These are phyloP conservation scores for Pseudoscleropodium purum DNA, from an alignment of 225 moss, liverwort and hornwort species.

Conservation along the genomic window DNA sequence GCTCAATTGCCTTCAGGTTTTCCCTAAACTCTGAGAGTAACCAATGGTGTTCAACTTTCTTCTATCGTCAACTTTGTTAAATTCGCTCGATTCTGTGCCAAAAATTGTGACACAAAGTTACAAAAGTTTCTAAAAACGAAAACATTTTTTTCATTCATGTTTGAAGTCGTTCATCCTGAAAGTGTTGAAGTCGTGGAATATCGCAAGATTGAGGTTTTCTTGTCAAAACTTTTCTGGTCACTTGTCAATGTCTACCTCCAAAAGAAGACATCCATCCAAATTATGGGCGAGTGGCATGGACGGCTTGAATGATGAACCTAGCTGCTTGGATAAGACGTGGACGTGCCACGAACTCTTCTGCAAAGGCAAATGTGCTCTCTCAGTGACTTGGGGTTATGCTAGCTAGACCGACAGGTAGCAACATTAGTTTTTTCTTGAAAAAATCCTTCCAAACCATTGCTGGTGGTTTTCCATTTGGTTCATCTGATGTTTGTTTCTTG, in stretches of 20 bases:
- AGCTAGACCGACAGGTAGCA: background rate
- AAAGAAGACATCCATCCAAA: background rate
- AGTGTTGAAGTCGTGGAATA: background rate
- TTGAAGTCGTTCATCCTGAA: background rate
- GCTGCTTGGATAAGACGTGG: background rate
- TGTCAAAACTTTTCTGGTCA: background rate
- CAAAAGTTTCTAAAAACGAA: background rate
- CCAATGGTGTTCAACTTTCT: background rate
- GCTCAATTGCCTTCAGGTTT: background rate
- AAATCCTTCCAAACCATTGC: background rate
- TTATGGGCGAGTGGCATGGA: background rate
- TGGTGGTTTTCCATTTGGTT: background rate
- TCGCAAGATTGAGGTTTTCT: background rate
- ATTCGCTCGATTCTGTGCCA: background rate
- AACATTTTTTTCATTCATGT: too few relatives aligned
- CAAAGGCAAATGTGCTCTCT: background rate
- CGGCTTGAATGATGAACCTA: background rate
- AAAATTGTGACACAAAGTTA: background rate
- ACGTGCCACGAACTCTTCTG: background rate
- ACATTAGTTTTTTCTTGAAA: background rate
- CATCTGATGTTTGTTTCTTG: background rate
- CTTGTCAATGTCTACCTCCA: background rate
- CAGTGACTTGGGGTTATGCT: background rate
- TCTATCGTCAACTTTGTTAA: background rate
- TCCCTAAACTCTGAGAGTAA: background rate